These are phyloP conservation scores for Colletotrichum simmondsii DNA, from an alignment of 2,329 filamentous ascomycete species.

Conservation along the genomic window DNA sequence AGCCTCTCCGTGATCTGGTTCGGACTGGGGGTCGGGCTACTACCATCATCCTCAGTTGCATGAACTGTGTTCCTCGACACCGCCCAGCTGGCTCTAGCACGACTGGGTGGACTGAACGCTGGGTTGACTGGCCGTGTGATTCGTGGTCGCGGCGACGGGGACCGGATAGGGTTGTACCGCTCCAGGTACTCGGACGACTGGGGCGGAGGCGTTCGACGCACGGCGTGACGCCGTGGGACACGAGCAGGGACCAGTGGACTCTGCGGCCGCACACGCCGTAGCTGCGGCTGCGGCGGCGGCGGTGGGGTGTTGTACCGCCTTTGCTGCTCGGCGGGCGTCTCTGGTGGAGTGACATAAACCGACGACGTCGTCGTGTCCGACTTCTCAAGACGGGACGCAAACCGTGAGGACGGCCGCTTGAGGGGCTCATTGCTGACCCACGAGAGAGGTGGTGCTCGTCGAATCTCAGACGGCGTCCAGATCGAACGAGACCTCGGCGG, in stretches of 20 bases:
- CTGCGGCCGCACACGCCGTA: constrained; percentile 9
- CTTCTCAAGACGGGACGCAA: constrained; percentile 36
- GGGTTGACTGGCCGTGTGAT: constrained; percentile 5
- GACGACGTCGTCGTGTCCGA: constrained; percentile 39
- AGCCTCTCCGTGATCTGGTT: background rate
- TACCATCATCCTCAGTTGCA: background rate
- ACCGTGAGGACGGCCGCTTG: constrained; percentile 49
- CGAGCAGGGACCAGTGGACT: constrained; percentile 6
- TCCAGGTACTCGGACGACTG: constrained; percentile 49
- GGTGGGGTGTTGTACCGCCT: background rate
- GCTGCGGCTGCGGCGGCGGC: constrained; percentile 8
- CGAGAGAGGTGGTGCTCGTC: constrained; percentile 36
- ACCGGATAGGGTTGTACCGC: constrained; percentile 41
- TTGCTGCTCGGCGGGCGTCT: constrained; percentile 38
- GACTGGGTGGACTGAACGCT: constrained; percentile 12
- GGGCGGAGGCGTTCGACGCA: constrained; percentile 26
- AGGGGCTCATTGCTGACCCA: constrained; percentile 52
- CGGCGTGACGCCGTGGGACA: background rate
- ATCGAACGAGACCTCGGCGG: background rate
- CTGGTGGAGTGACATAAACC: constrained; percentile 44
- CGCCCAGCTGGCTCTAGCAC: background rate
- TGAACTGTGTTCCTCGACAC: background rate
- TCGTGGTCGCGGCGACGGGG: constrained; percentile 20
- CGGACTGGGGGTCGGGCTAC: background rate
- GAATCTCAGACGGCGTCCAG: background rate